Base-by-base conservation (phyloP, 176 grass and related monocot genomes). In the Carex myosuroides region DNA sequence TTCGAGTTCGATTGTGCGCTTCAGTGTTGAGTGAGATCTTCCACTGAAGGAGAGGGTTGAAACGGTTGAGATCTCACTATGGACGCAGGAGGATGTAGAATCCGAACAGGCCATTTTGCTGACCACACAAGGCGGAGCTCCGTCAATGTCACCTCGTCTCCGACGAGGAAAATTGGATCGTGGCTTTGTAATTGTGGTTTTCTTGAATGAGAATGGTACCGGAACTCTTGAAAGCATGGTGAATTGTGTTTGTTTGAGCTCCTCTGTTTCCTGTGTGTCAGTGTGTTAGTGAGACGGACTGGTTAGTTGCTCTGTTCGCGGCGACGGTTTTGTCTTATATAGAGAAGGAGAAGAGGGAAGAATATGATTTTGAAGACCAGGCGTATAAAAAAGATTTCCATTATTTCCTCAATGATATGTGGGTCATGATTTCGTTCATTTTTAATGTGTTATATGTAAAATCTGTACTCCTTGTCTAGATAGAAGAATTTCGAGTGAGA, bases 11-110 rank as follows among this genome's bases (percentile, higher is more conserved):
- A 83, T 66, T 4, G 21, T 5, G 8, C 62, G 62, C 24, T 83
- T 83, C 10, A 57, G 48, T 6, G 48, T 33, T 6, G 13, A 57
- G 52, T 32, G 73, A 18, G 73, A 16, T 32, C 14, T 78, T 22
- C 20, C 61, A 30, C 3, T 18, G 81, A 69, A 83, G 20, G 81
- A 52, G 21, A 83, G 61, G 1, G 81, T 29, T 53, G 62, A 83
- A 42, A 63, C 8, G 41, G 79, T 81, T 59, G 79, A 81, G 1
- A 81, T 64, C 17, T 81, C 56, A 18, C 58, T 81, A 1, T 61
- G 55, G 17, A 83, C 35, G 63, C 42, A 64, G 48, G 80, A 83
- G 12, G 80, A 83, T 14, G 33, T 67, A 17, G 62, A 83, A 22
- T 18, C 39, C 26, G 61, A 46, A 14, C 0, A 13, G 46, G 61